phyloP scores from a whole-genome alignment of 345 rosid genomes.

The Aurinia saxatilis region DNA sequence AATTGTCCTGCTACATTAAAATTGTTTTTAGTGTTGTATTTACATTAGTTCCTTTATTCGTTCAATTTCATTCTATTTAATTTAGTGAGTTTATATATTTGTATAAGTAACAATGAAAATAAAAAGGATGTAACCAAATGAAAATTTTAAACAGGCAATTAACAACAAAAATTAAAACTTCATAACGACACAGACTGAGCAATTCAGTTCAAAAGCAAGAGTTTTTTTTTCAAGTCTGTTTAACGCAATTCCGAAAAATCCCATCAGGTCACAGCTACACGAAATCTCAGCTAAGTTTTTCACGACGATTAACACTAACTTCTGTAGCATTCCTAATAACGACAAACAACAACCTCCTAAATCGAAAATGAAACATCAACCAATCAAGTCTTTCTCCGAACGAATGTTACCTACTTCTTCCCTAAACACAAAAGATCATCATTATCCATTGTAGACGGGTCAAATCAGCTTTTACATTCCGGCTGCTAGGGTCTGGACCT shows the following conservation, averaged over 20 bases:
- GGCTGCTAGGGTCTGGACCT: constrained; percentile 5
- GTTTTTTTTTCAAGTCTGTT: not conserved
- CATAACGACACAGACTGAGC: not conserved
- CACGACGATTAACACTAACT: constrained; percentile 8
- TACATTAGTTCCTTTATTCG: too few species aligned
- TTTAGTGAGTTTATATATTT: too few species aligned
- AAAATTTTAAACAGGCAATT: too few species aligned
- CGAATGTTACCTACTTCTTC: constrained; percentile 7
- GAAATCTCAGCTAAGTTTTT: not conserved
- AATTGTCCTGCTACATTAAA: too few species aligned
- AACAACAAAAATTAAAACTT: not conserved
- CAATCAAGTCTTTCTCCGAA: constrained; percentile 20
- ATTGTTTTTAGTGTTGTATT: too few species aligned
- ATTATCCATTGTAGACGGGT: not conserved
- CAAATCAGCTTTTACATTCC: constrained; percentile 20
- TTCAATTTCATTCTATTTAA: too few species aligned
- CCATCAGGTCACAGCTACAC: not conserved
- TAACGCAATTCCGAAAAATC: not conserved
- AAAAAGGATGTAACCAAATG: too few species aligned
- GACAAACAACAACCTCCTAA: constrained; percentile 10
- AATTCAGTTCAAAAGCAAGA: not conserved
- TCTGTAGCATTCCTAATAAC: constrained; percentile 19
- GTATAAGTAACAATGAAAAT: too few species aligned
- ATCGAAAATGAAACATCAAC: constrained; percentile 12
- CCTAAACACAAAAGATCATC: not conserved